Conservation (phyloP, 805 yeast genomes). For the Sungouiozyma ichnusensis region DNA sequence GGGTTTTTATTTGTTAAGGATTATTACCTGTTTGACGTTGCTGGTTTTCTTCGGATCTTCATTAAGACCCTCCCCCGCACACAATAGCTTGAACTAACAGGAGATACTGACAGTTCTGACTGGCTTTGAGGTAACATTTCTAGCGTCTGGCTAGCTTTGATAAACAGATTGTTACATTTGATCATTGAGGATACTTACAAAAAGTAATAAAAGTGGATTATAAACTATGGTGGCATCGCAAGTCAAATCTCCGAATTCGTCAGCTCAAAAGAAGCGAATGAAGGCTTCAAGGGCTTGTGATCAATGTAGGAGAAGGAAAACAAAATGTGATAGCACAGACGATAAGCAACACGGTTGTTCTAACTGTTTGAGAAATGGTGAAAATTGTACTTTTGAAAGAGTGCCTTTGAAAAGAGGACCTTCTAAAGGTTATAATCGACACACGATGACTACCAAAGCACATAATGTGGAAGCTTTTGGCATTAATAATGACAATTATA, state of each 20-base stretch:
- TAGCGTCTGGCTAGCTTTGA: too few relatives aligned
- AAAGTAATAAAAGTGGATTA: too few relatives aligned
- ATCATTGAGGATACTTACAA: too few relatives aligned
- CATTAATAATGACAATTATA: background rate
- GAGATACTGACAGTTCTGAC: too few relatives aligned
- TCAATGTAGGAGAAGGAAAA: conserved; percentile 64
- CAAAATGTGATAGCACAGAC: conserved; percentile 55
- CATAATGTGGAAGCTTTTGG: background rate
- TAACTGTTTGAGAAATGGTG: conserved; percentile 51
- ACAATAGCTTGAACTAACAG: too few relatives aligned
- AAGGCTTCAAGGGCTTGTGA: conserved; percentile 79
- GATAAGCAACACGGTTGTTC: conserved; percentile 44
- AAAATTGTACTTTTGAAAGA: conserved; percentile 56
- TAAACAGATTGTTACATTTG: too few relatives aligned
- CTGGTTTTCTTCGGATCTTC: too few relatives aligned
- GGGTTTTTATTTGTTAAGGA: too few relatives aligned
- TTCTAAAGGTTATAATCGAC: conserved; percentile 54
- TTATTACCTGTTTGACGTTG: too few relatives aligned
- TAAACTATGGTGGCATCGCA: background rate
- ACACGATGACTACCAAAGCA: conserved; percentile 5
- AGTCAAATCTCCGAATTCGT: background rate
- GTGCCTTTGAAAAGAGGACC: conserved; percentile 75
- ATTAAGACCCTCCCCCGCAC: too few relatives aligned
- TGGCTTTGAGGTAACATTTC: too few relatives aligned
- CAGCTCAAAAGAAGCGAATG: conserved; percentile 40